These are phyloP conservation scores for Pythium vanterpoolii DNA, from an alignment of 352 stramenopile genomes.

Conservation along the genomic window DNA sequence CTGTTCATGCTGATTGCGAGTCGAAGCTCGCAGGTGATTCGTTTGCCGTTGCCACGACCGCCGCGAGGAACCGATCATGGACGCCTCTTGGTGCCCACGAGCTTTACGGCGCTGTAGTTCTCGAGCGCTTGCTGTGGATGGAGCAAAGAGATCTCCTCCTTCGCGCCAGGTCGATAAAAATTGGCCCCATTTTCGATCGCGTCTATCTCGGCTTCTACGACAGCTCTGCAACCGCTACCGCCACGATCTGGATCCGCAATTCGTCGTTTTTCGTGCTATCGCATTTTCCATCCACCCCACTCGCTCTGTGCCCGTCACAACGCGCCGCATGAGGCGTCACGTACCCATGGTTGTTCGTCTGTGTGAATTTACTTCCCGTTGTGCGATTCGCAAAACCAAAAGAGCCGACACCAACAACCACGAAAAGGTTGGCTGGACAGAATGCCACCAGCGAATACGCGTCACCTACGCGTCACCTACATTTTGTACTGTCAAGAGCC, in stretches of 20 bases:
- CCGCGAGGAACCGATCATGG: too few species aligned
- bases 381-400: constrained; percentile 25
- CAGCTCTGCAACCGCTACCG: neutral
- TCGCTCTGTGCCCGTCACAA: neutral
- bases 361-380: constrained; percentile 36
- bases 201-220: neutral
- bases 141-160: neutral
- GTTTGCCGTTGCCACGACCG: too few species aligned
- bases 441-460: constrained; percentile 28
- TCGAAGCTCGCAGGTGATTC: too few species aligned
- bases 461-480: constrained; percentile 24
- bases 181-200: neutral
- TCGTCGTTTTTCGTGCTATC: neutral
- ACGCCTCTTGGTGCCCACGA: too few species aligned
- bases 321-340: constrained; percentile 9
- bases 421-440: constrained; percentile 26
- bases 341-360: constrained; percentile 34
- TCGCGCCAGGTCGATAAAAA: neutral
- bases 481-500: too few species aligned
- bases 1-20: too few species aligned
- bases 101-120: too few species aligned
- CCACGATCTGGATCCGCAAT: neutral
- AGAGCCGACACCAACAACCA: neutral
- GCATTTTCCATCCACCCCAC: neutral
- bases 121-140: too few species aligned